Percentiles rank a stretch among this genome's conserved stretches.
These are phyloP conservation scores for Iberis pinnata DNA, from an alignment of 345 rosid genomes.

Conservation along the genomic window DNA sequence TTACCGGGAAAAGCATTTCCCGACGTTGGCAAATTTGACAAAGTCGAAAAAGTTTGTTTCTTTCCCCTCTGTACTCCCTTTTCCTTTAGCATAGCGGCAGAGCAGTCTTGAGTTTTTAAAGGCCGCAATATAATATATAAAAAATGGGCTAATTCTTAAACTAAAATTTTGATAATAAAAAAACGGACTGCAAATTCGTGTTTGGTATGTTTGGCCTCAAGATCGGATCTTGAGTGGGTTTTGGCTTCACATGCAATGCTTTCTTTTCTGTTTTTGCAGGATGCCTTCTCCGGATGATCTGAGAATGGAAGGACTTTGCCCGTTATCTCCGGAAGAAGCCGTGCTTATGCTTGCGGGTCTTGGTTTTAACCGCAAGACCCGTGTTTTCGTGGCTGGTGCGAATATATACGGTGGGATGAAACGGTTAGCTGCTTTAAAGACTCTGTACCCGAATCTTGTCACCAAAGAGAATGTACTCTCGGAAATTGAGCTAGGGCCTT, in stretches of 20 bases:
- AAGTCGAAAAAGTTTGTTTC: slow-evolving; percentile 48
- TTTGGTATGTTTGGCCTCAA: too few species aligned
- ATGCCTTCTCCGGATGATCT: slow-evolving; percentile 65
- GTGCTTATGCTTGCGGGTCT: slow-evolving; percentile 92
- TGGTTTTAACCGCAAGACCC: slow-evolving; percentile 77
- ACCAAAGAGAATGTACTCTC: slow-evolving; percentile 90
- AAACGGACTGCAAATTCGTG: too few species aligned
- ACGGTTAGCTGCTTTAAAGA: slow-evolving; percentile 64
- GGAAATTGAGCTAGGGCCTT: slow-evolving; percentile 65
- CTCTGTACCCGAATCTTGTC: slow-evolving; percentile 77
- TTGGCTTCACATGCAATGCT: background rate
- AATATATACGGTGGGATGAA: slow-evolving; percentile 68
- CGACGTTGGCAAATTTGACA: slow-evolving; percentile 55
- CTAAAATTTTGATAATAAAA: too few species aligned
- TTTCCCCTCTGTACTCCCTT: background rate
- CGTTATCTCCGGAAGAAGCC: slow-evolving; percentile 90
- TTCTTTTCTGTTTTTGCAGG: slow-evolving; percentile 35
- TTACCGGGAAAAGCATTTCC: slow-evolving; percentile 80
- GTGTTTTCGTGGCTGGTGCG: slow-evolving; percentile 76
- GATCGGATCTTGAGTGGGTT: too few species aligned
- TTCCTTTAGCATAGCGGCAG: background rate
- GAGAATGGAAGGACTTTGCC: slow-evolving; percentile 82
- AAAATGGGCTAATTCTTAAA: too few species aligned
- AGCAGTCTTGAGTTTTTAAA: too few species aligned
- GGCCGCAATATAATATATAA: too few species aligned